Conservation (phyloP, 768 basidiomycete genomes). For the Boletellus ananas region DNA sequence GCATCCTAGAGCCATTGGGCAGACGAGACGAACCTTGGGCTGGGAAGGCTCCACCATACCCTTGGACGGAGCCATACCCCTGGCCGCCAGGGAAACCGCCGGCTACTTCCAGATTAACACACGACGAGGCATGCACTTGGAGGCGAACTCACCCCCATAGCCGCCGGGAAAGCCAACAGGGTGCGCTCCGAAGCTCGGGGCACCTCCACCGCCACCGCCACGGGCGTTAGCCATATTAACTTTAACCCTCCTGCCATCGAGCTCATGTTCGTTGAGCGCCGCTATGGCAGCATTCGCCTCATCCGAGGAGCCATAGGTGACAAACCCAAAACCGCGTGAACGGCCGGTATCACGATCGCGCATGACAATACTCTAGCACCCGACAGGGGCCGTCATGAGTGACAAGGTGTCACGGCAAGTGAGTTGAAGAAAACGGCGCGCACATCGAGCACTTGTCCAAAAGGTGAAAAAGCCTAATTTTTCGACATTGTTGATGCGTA, state of each 20-base stretch:
- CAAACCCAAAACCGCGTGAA: slow-evolving; percentile 96
- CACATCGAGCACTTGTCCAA: slow-evolving; percentile 88
- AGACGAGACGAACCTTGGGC: slow-evolving; percentile 6
- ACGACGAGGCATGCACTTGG: neutral
- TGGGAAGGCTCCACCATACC: slow-evolving; percentile 22
- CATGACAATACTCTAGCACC: slow-evolving; percentile 90
- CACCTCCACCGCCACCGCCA: slow-evolving; percentile 48
- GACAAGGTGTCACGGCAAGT: slow-evolving; percentile 10
- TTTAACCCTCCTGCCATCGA: slow-evolving; percentile 91
- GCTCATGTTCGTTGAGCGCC: slow-evolving; percentile 81
- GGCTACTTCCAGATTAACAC: slow-evolving; percentile 21
- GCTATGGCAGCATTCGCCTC: slow-evolving; percentile 81
- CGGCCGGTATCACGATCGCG: slow-evolving; percentile 97
- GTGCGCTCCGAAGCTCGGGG: slow-evolving; percentile 26
- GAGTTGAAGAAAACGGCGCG: slow-evolving; percentile 46
- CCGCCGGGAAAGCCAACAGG: slow-evolving; percentile 28
- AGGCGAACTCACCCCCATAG: slow-evolving; percentile 20
- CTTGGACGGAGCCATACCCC: slow-evolving; percentile 12
- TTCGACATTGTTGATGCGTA: slow-evolving; percentile 15
- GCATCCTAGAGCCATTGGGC: neutral
- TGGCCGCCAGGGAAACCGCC: slow-evolving; percentile 31
- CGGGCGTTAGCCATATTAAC: slow-evolving; percentile 81
- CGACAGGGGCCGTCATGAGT: slow-evolving; percentile 30
- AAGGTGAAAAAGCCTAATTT: slow-evolving; percentile 75
- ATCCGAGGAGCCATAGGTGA: slow-evolving; percentile 56